Percentiles rank a stretch among this genome's conserved stretches.
phyloP scores from a whole-genome alignment of 1,284 basidiomycete species.

The Ganoderma lingzhi region DNA sequence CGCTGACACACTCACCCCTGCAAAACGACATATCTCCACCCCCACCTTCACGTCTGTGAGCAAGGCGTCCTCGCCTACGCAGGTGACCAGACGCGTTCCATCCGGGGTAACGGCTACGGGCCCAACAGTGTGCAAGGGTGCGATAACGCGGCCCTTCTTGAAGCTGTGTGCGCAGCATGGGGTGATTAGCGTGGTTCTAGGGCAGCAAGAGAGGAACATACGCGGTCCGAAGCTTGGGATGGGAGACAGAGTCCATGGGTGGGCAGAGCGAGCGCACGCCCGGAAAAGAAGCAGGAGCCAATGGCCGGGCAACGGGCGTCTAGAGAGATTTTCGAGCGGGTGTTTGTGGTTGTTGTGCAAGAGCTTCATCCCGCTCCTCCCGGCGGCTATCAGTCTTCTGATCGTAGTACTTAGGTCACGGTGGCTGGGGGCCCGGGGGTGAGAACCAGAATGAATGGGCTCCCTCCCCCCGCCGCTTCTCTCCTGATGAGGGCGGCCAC shows the following conservation, averaged over 20 bases:
- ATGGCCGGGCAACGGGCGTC: constrained; percentile 16
- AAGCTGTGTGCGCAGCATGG: constrained; percentile 56
- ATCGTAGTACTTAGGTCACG: constrained; percentile 9
- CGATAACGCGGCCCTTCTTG: constrained; percentile 74
- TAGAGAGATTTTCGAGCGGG: constrained; percentile 30
- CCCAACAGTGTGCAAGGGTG: constrained; percentile 89
- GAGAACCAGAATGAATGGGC: constrained; percentile 28
- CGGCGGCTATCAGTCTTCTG: constrained; percentile 33
- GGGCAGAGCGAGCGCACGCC: constrained; percentile 4
- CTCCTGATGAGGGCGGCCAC: constrained; percentile 26
- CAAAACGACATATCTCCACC: constrained; percentile 79
- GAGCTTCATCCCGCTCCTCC: constrained; percentile 32
- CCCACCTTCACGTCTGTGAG: constrained; percentile 85
- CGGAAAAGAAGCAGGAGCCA: constrained; percentile 15
- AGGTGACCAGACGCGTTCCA: constrained; percentile 84
- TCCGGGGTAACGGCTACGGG: constrained; percentile 85
- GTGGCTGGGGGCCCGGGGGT: constrained; percentile 12
- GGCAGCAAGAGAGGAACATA: constrained; percentile 45
- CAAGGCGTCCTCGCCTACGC: constrained; percentile 87
- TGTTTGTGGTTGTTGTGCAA: constrained; percentile 40
- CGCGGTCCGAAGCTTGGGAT: constrained; percentile 66
- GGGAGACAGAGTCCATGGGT: constrained; percentile 41
- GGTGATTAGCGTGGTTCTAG: neutral
- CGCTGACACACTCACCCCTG: constrained; percentile 67
- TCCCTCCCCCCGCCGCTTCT: constrained; percentile 22